A percentile compares a stretch with the other conserved stretches of the same genome.
phyloP scores from a whole-genome alignment of 1,284 basidiomycete genomes.

The Puccinia sorghi region DNA sequence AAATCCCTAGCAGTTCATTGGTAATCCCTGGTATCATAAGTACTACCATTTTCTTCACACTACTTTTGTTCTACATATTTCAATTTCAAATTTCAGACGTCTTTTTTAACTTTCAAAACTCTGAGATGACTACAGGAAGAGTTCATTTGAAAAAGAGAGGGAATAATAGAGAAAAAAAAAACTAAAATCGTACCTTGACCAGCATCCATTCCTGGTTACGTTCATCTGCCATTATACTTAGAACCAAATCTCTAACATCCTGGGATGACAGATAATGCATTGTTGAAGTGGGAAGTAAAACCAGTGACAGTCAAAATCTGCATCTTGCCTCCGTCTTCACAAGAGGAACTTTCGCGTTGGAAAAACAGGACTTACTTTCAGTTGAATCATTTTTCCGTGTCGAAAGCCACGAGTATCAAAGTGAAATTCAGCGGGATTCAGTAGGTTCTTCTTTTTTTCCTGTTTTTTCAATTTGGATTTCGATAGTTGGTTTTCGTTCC shows the following conservation, averaged over 20 bases:
- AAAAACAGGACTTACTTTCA: slow-evolving; percentile 51
- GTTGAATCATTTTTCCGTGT: slow-evolving; percentile 53
- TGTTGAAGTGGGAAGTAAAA: neutral
- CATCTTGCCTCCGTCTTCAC: slow-evolving; percentile 1
- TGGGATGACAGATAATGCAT: slow-evolving; percentile 56
- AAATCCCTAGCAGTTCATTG: slow-evolving; percentile 67
- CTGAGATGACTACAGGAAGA: neutral
- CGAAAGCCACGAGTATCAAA: slow-evolving; percentile 56
- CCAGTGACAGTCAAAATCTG: neutral
- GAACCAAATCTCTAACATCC: slow-evolving; percentile 79
- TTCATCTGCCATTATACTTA: slow-evolving; percentile 77
- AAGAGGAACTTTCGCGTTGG: neutral
- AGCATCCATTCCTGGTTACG: slow-evolving; percentile 78
- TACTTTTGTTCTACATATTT: slow-evolving; percentile 66
- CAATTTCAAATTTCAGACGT: neutral
- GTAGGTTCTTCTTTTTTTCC: slow-evolving; percentile 43
- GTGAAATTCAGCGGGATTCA: slow-evolving; percentile 54
- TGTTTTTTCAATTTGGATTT: slow-evolving; percentile 52
- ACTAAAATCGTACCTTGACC: slow-evolving; percentile 69
- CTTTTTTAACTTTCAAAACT: neutral
- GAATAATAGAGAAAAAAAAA: neutral
- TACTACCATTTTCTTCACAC: slow-evolving; percentile 73
- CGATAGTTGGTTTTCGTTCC: slow-evolving; percentile 1
- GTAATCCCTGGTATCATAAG: slow-evolving; percentile 80
- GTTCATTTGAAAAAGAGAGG: neutral